Conservation (phyloP, 2,329 filamentous ascomycete genomes). For the Paecilomyces niveus region DNA sequence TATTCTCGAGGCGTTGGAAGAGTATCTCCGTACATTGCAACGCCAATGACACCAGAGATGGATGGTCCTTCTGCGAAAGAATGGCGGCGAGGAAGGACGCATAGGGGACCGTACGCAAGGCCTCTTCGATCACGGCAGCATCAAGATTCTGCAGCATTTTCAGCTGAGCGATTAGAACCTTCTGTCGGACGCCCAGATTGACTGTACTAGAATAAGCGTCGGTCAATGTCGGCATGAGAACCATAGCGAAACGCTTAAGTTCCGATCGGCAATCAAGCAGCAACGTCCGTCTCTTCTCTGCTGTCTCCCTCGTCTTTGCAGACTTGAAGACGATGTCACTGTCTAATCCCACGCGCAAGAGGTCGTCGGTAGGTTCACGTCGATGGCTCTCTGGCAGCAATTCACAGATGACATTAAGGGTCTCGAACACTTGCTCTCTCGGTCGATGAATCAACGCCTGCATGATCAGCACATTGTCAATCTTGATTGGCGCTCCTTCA, state of each 20-base stretch:
- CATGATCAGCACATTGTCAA: conserved; percentile 97
- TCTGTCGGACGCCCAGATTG: conserved; percentile 87
- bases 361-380: conserved; percentile 45
- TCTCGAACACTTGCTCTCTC: conserved; percentile 93
- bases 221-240: conserved; percentile 88
- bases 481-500: conserved; percentile 50
- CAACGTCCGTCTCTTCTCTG: conserved; percentile 73
- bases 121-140: conserved; percentile 72
- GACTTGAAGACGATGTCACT: conserved; percentile 36
- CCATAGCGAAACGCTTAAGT: conserved; percentile 84
- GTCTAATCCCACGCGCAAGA: conserved; percentile 39
- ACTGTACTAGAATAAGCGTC: conserved; percentile 98
- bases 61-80: conserved; percentile 88
- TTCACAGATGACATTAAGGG: conserved; percentile 94
- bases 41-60: conserved; percentile 75
- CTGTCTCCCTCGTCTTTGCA: conserved; percentile 45
- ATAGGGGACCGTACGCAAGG: conserved; percentile 81
- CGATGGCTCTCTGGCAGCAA: conserved; percentile 69
- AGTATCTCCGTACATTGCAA: conserved; percentile 86
- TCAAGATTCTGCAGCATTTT: conserved; percentile 99
- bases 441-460: conserved; percentile 94
- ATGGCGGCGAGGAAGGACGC: conserved; percentile 94
- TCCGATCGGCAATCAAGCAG: conserved; percentile 76
- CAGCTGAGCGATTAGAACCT: conserved; percentile 88
- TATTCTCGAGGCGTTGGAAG: conserved; percentile 71